Conservation (phyloP, 257 asterid species). For the Solanum neorickii region DNA sequence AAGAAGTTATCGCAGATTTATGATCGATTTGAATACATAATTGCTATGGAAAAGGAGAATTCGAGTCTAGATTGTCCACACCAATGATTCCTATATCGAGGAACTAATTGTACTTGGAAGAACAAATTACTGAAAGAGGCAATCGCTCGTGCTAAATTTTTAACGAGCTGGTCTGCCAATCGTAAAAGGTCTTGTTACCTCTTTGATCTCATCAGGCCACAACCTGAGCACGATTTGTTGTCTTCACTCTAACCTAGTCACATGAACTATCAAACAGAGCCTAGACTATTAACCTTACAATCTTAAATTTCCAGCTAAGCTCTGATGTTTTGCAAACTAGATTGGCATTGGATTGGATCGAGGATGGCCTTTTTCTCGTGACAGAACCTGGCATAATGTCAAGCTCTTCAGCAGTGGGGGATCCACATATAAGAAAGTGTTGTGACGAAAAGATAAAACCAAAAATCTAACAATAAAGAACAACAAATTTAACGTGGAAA, state of each 20-base stretch:
- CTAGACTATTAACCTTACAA: background rate
- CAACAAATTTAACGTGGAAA: too few relatives aligned
- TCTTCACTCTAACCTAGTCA: background rate
- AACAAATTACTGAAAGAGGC: background rate
- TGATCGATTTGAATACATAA: constrained; percentile 58
- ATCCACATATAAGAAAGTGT: background rate
- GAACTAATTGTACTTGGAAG: background rate
- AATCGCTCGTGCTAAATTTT: background rate
- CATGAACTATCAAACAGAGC: background rate
- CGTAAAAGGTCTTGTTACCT: background rate
- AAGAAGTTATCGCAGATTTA: constrained; percentile 48
- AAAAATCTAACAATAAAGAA: too few relatives aligned
- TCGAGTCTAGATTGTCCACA: constrained; percentile 30
- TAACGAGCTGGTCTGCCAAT: background rate
- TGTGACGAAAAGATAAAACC: too few relatives aligned
- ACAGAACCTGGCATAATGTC: background rate
- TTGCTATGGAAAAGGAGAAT: constrained; percentile 75
- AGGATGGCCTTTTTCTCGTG: background rate
- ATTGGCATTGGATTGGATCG: background rate
- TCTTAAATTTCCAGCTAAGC: background rate
- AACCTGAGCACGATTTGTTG: background rate
- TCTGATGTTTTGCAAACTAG: background rate
- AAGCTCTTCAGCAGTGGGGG: background rate
- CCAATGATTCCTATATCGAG: constrained; percentile 1
- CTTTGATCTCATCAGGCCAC: background rate